Base-by-base conservation (phyloP, 306 rosid genomes). In the Casuarina cunninghamiana region DNA sequence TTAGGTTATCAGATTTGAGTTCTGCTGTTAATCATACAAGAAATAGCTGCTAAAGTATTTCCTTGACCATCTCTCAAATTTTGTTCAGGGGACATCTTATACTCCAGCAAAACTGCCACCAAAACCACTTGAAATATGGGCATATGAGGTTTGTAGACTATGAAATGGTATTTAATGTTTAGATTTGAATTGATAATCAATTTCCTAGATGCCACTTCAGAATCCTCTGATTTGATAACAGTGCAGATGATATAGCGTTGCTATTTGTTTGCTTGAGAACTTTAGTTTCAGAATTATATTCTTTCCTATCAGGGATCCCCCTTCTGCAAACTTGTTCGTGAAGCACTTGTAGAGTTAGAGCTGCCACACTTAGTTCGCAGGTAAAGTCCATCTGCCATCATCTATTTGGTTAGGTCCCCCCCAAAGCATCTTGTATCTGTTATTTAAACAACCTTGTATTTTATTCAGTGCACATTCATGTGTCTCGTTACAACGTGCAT, bases 281-380 rank as follows among this genome's bases (percentile, higher is more conserved):
- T 72, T 15, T 57, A 77, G 77, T 74, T 68, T 87, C 66, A 78
- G 26, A 21, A 48, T 16, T 72, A 26, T 32, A 2, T 76, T 53
- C 72, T 41, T 61, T 84, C 77, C 77, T 81, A 83, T 69, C 90
- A 96, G 99, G 97, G 96, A 41, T 96, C 99, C 55, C 99, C 99
- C 71, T 96, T 93, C 76, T 96, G 99, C 93, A 91, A 93, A 90
- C 84, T 93, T 78, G 98, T 93, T 10, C 98, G 98, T 43, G 99
- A 93, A 87, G 94, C 83, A 54, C 96, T 91, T 3, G 93, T 93
- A 70, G 99, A 96, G 78, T 80, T 96, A 81, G 98, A 96, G 92
- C 86, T 93, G 61, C 99, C 99, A 55, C 98, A 96, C 84, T 38
- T 93, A 83, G 84, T 88, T 26, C 37, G 38, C 81, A 87, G 87